Percentiles rank a stretch among this genome's conserved stretches.
These are phyloP conservation scores for Saturnispora bothae DNA, from an alignment of 805 yeast species.

Conservation along the genomic window DNA sequence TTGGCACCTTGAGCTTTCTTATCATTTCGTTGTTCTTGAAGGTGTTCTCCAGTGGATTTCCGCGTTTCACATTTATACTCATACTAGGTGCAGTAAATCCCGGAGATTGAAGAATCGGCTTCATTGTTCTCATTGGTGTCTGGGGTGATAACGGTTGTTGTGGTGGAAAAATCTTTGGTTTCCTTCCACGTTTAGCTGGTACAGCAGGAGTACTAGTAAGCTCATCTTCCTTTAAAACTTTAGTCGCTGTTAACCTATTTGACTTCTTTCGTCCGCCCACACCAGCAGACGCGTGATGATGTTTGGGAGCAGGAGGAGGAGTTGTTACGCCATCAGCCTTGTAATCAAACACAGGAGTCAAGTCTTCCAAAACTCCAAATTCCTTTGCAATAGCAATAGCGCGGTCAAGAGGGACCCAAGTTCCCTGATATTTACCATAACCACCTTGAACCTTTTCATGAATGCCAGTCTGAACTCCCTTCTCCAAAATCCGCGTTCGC, in stretches of 20 bases:
- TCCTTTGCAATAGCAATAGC: conserved; percentile 62
- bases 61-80: background rate
- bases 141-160: conserved; percentile 5
- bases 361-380: conserved; percentile 49
- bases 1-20: conserved; percentile 13
- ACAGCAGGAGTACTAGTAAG: conserved; percentile 10
- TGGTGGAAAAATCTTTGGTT: conserved; percentile 3
- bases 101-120: conserved; percentile 1
- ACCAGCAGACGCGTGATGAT: conserved; percentile 50
- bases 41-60: background rate
- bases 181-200: conserved; percentile 9
- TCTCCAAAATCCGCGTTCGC: conserved; percentile 82
- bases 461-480: conserved; percentile 80
- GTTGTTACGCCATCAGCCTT: conserved; percentile 35
- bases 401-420: conserved; percentile 85
- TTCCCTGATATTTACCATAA: conserved; percentile 93
- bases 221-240: background rate
- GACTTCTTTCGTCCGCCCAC: conserved; percentile 23
- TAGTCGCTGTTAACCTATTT: background rate
- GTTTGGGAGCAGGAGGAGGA: conserved; percentile 55
- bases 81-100: background rate
- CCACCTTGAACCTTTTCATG: conserved; percentile 98
- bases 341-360: conserved; percentile 60
- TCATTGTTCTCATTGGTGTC: background rate
- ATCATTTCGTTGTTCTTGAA: conserved; percentile 5